Evolutionary conservation across 257 asterid genomes (phyloP).

Genomic region (Paraleonurus japonicus): DNA sequence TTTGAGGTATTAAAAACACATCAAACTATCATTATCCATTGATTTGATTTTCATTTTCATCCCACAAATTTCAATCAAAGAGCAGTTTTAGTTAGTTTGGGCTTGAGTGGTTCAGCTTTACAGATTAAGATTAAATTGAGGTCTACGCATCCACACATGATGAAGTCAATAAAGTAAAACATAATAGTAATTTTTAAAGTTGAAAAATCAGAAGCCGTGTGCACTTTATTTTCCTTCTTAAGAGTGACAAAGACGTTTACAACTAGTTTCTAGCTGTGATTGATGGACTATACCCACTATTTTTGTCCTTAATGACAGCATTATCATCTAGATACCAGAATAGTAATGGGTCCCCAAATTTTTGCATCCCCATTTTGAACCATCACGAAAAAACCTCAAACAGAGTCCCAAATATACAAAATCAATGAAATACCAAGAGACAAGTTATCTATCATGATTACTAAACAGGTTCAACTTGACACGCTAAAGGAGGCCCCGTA

Average conservation of each 20-base stretch:
- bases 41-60: neutral
- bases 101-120: neutral
- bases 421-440: neutral
- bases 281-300: neutral
- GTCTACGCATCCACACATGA: neutral
- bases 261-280: neutral
- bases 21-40: neutral
- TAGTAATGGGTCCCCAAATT: neutral
- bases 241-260: neutral
- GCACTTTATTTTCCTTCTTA: neutral
- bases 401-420: neutral
- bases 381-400: neutral
- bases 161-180: constrained; percentile 17
- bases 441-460: neutral
- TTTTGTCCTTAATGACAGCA: neutral
- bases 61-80: neutral
- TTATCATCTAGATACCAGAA: neutral
- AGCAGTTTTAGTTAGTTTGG: neutral
- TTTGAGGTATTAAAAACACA: neutral
- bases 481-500: constrained; percentile 12
- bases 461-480: constrained; percentile 2
- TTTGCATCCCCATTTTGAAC: neutral
- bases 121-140: constrained; percentile 1
- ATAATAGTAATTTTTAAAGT: neutral
- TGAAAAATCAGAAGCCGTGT: neutral